Evolutionary conservation across 805 yeast species (phyloP).

Genomic region (Barnettozyma californica): DNA sequence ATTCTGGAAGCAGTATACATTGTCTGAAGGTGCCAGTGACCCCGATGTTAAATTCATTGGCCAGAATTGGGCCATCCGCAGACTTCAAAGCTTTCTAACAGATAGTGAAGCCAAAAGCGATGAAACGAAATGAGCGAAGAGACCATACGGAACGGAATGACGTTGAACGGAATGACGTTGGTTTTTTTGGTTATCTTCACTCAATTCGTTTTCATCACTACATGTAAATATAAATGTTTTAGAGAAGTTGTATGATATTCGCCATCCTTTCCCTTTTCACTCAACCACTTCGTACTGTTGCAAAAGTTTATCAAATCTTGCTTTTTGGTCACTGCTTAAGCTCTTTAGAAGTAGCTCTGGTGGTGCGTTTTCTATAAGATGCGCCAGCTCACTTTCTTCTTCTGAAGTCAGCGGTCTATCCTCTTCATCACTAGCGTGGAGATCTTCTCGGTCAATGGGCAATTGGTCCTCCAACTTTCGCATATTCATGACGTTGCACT

Average conservation of each 20-base stretch:
- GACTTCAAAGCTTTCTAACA: slow-evolving; percentile 47
- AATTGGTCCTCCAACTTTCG: not conserved
- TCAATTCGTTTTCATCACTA: not conserved
- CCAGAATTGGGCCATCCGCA: slow-evolving; percentile 74
- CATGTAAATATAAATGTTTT: not conserved
- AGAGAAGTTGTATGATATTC: not conserved
- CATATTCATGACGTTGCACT: not conserved
- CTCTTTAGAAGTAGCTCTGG: slow-evolving; percentile 1
- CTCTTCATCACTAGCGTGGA: slow-evolving; percentile 4
- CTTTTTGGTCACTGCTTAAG: slow-evolving; percentile 4
- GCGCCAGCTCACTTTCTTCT: slow-evolving; percentile 2
- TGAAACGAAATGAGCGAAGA: not conserved
- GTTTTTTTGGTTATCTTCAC: not conserved
- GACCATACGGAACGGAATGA: no score
- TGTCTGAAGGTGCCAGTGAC: slow-evolving; percentile 58
- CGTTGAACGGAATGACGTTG: no score
- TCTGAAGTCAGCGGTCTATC: slow-evolving; percentile 2
- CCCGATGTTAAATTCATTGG: slow-evolving; percentile 72
- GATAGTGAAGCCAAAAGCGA: slow-evolving; percentile 16
- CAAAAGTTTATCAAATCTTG: slow-evolving; percentile 3
- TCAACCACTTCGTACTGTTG: slow-evolving; percentile 1
- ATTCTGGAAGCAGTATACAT: slow-evolving; percentile 72
- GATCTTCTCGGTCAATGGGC: not conserved
- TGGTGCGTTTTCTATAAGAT: slow-evolving; percentile 5
- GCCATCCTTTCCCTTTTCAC: no score